Evolutionary conservation across 805 yeast genomes (phyloP).

Genomic region (Saturnispora kantuleensis): DNA sequence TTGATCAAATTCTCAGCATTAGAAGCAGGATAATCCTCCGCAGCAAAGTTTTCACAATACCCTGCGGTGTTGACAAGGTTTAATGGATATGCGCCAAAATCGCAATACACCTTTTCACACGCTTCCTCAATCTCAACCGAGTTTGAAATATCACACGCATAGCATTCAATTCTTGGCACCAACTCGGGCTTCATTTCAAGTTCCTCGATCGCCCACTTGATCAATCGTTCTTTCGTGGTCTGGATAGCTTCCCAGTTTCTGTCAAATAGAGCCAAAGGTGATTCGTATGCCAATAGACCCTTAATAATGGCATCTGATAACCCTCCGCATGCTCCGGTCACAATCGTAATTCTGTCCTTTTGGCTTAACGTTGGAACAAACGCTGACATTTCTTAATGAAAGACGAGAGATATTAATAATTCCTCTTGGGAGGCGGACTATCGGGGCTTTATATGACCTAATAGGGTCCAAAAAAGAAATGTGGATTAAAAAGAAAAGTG

Average conservation of each 20-base stretch:
- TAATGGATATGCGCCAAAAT: slow-evolving; percentile 53
- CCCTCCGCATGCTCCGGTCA: slow-evolving; percentile 82
- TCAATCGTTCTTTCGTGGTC: slow-evolving; percentile 41
- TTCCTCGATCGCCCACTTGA: slow-evolving; percentile 22
- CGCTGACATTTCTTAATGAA: slow-evolving; percentile 5
- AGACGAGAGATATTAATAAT: neutral
- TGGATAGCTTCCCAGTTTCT: slow-evolving; percentile 51
- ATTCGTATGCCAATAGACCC: slow-evolving; percentile 67
- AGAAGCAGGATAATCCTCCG: slow-evolving; percentile 63
- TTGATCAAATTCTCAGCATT: slow-evolving; percentile 60
- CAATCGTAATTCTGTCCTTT: slow-evolving; percentile 59
- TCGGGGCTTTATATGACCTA: too few species aligned
- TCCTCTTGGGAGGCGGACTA: neutral
- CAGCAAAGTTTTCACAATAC: slow-evolving; percentile 71
- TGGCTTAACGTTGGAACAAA: slow-evolving; percentile 54
- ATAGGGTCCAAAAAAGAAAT: neutral
- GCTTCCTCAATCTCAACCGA: slow-evolving; percentile 46
- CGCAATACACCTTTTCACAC: slow-evolving; percentile 44
- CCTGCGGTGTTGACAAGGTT: slow-evolving; percentile 76
- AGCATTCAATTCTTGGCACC: slow-evolving; percentile 40
- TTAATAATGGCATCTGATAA: slow-evolving; percentile 54
- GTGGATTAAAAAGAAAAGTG: neutral
- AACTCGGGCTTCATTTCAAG: slow-evolving; percentile 19
- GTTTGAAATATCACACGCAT: slow-evolving; percentile 69
- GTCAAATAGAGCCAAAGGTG: slow-evolving; percentile 65